Evolutionary conservation across 176 grass and related monocot species (phyloP), one percentile per base, ranked within the genome.

Genomic region (Panicum miliaceum): DNA sequence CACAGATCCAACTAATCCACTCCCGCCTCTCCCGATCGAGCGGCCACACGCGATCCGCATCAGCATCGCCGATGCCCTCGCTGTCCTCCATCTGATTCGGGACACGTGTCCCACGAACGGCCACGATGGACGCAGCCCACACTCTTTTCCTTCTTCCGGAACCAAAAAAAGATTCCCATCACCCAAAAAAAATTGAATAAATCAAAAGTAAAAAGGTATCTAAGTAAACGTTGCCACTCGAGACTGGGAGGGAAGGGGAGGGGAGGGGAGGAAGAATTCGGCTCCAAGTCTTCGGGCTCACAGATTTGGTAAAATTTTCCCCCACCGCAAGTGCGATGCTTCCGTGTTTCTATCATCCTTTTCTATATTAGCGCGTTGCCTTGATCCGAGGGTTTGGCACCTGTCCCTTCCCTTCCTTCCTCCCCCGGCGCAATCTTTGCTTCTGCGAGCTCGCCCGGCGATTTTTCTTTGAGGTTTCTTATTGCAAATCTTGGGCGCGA

Each of bases 311-410:
- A 86, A 82, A 80, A 68, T 19, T 19, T 77, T 18, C 4, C 20
- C 62, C 62, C 25, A 8, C 73, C 58, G 38, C 79, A 8, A 77
- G 54, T 16, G 60, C 35, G 71, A 42, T 71, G 71, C 72, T 65
- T 59, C 37, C 68, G 46, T 66, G 29, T 4, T 25, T 41, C 27
- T 53, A 27, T 40, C 16, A 15, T 81, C 48, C 20, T 25, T 9
- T 59, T 75, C 19, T 37, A 18, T 29, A 53, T 78, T 29, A 82
- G 76, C 68, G 47, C 26, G 66, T 73, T 86, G 64, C 73, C 62
- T 86, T 65, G 73, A 77, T 73, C 65, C 19, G 37, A 51, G 84
- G 84, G 84, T 90, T 90, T 86, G 66, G 88, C 40, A 90, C 84
- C 38, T n/a, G 84, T 73, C 82, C 84, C 16, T 82, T 86, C 66